Conservation (phyloP, 352 stramenopile genomes). For the Phytophthora ramorum region DNA sequence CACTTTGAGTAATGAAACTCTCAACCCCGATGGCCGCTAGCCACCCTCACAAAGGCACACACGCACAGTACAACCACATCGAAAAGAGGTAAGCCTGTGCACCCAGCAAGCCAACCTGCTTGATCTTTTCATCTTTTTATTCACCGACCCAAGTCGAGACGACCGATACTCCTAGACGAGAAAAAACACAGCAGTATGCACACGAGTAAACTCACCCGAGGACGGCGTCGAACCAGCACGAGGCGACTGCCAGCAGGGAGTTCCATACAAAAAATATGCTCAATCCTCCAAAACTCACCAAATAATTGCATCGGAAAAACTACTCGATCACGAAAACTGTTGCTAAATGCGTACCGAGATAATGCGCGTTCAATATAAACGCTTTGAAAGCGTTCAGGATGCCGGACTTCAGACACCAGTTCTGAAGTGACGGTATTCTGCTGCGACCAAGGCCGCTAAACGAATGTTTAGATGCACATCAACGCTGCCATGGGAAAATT, state of each 20-base stretch:
- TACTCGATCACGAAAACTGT: not conserved
- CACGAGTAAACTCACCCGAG: conserved; percentile 6
- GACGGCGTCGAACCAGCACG: conserved; percentile 4
- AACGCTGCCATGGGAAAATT: conserved; percentile 29
- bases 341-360: too few species aligned
- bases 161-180: conserved; percentile 12
- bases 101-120: conserved; percentile 3
- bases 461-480: conserved; percentile 29
- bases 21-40: conserved; percentile 6
- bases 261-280: conserved; percentile 24
- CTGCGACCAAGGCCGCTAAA: conserved; percentile 13
- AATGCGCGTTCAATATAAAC: too few species aligned
- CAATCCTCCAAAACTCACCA: not conserved
- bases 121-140: conserved; percentile 27
- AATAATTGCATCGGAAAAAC: not conserved
- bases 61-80: conserved; percentile 1
- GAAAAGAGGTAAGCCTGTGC: conserved; percentile 13
- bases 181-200: conserved; percentile 30
- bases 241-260: not conserved
- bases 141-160: conserved; percentile 6
- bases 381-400: too few species aligned
- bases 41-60: conserved; percentile 2
- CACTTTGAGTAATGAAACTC: conserved; percentile 25
- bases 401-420: too few species aligned
- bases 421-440: not conserved